phyloP scores from a whole-genome alignment of 495 filamentous ascomycete genomes.

The Letharia lupina region DNA sequence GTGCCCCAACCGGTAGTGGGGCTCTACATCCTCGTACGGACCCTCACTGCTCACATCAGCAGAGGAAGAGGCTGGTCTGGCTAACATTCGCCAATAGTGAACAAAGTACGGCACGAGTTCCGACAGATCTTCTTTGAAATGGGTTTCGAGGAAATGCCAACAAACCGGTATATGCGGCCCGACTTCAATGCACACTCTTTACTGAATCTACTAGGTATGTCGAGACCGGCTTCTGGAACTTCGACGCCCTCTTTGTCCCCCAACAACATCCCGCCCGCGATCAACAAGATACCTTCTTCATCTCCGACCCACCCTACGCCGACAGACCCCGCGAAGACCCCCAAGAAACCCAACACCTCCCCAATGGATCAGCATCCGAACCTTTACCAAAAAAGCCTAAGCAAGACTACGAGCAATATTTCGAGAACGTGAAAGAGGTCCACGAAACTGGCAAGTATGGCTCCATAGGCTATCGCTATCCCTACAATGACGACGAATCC shows the following conservation, averaged over 20 bases:
- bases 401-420: slow-evolving; percentile 75
- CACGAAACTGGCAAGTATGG: slow-evolving; percentile 84
- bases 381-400: slow-evolving; percentile 29
- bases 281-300: slow-evolving; percentile 96
- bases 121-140: slow-evolving; percentile 95
- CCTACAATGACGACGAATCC: slow-evolving; percentile 84
- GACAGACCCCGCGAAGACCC: slow-evolving; percentile 70
- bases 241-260: slow-evolving; percentile 92
- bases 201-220: slow-evolving; percentile 57
- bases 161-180: slow-evolving; percentile 41
- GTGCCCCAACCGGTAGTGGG: slow-evolving; percentile 67
- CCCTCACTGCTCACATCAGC: not conserved
- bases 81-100: slow-evolving; percentile 41
- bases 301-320: slow-evolving; percentile 73
- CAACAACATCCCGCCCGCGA: slow-evolving; percentile 97
- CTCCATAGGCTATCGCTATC: slow-evolving; percentile 90
- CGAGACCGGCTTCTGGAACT: slow-evolving; percentile 98
- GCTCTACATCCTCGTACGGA: slow-evolving; percentile 67
- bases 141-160: slow-evolving; percentile 81
- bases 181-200: slow-evolving; percentile 9
- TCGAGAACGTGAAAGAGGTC: slow-evolving; percentile 72
- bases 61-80: not conserved
- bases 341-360: slow-evolving; percentile 30
- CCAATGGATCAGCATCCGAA: slow-evolving; percentile 23
- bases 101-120: slow-evolving; percentile 90